A percentile compares a stretch with the other conserved stretches of the same genome.
Evolutionary conservation across 306 rosid genomes (phyloP).

Genomic region (Fragaria ananassa): DNA sequence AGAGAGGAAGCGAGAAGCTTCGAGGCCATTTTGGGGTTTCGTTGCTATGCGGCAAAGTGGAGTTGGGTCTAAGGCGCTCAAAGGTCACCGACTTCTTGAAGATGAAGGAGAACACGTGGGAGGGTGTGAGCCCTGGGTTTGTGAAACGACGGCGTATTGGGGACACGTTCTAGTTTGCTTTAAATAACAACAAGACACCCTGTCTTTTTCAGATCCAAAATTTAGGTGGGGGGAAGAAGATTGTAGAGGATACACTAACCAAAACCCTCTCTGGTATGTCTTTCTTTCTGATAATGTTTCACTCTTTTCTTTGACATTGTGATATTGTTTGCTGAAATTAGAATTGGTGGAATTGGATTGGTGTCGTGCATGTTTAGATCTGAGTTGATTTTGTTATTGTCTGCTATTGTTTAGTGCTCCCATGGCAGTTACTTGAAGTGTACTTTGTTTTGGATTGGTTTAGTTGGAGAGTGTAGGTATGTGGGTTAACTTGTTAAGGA

Average conservation of each 20-base stretch:
- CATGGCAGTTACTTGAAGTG: conserved; percentile 4
- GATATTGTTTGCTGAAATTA: not conserved
- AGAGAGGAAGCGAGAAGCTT: conserved; percentile 51
- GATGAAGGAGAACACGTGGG: conserved; percentile 31
- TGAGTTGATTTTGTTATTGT: conserved; percentile 16
- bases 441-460: conserved; percentile 7
- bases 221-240: not conserved
- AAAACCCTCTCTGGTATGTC: conserved; percentile 34
- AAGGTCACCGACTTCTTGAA: conserved; percentile 18
- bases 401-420: not conserved
- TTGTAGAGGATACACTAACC: not conserved
- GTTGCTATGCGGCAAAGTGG: not conserved
- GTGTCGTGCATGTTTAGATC: conserved; percentile 29
- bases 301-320: not conserved
- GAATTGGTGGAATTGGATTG: not conserved
- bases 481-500: not conserved
- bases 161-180: conserved; percentile 14
- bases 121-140: not conserved
- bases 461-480: not conserved
- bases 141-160: not conserved
- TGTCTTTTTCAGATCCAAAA: conserved; percentile 21
- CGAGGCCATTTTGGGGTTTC: conserved; percentile 43
- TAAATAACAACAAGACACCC: conserved; percentile 5
- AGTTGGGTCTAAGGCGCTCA: not conserved
- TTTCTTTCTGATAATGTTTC: not conserved